These are phyloP conservation scores for Fusarium subtropicale DNA, from an alignment of 2,329 filamentous ascomycete genomes.

Conservation along the genomic window DNA sequence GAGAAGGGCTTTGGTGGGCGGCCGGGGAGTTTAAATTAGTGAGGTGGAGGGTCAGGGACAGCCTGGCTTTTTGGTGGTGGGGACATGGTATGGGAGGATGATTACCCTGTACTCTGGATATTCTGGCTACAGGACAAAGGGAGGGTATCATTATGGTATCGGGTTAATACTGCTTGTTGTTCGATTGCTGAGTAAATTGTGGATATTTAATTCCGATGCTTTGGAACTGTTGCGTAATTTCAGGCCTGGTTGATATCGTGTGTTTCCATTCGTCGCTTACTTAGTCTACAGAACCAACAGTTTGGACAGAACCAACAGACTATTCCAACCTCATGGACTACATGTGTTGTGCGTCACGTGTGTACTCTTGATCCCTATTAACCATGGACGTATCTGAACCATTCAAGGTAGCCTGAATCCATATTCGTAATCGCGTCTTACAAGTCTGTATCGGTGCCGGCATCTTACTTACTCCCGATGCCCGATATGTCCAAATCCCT, in stretches of 20 bases:
- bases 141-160: no score
- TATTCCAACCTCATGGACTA: no score
- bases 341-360: no score
- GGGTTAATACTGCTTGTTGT: no score
- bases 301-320: no score
- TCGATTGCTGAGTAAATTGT: neutral
- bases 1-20: neutral
- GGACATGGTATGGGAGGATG: neutral
- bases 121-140: neutral
- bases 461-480: neutral
- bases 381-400: neutral
- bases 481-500: neutral
- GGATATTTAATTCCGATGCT: neutral
- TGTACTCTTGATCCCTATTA: neutral
- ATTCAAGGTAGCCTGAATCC: neutral
- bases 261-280: neutral
- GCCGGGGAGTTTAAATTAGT: constrained; percentile 14
- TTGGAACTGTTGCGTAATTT: neutral
- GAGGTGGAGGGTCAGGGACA: constrained; percentile 18
- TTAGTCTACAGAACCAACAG: neutral
- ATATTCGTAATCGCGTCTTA: neutral
- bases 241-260: no score
- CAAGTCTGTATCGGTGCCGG: no score
- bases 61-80: constrained; percentile 14
- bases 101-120: constrained; percentile 5